Evolutionary conservation across 2,329 filamentous ascomycete species (phyloP).

Genomic region (Diplodia corticola): DNA sequence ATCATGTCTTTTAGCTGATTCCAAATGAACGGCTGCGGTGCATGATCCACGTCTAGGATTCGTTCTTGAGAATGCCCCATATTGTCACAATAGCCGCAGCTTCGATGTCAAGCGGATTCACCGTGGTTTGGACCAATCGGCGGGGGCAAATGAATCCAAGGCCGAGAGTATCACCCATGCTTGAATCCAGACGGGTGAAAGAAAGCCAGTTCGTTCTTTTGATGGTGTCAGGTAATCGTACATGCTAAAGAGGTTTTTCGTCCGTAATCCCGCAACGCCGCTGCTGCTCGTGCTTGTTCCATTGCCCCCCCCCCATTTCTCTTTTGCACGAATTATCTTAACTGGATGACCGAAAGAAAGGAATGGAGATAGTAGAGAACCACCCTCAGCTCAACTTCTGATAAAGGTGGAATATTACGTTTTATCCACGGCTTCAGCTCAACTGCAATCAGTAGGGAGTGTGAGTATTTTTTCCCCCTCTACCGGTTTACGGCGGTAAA

Average conservation of each 20-base stretch:
- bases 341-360: background rate
- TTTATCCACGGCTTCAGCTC: background rate
- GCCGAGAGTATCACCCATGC: background rate
- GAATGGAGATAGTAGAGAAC: background rate
- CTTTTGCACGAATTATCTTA: background rate
- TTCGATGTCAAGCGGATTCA: too few species aligned
- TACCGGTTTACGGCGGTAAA: conserved; percentile 43
- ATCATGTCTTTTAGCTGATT: too few species aligned
- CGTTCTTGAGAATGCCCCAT: too few species aligned
- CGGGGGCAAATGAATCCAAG: too few species aligned
- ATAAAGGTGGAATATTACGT: background rate
- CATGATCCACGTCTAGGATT: too few species aligned
- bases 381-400: background rate
- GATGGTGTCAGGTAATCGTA: background rate
- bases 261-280: background rate
- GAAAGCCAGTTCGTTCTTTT: background rate
- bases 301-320: background rate
- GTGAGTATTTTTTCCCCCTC: background rate
- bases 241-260: background rate
- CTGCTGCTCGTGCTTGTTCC: background rate
- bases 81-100: too few species aligned
- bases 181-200: background rate
- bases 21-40: too few species aligned
- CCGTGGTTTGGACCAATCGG: too few species aligned
- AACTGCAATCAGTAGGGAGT: background rate